Conservation (phyloP, 345 rosid genomes). For the Aegle marmelos region DNA sequence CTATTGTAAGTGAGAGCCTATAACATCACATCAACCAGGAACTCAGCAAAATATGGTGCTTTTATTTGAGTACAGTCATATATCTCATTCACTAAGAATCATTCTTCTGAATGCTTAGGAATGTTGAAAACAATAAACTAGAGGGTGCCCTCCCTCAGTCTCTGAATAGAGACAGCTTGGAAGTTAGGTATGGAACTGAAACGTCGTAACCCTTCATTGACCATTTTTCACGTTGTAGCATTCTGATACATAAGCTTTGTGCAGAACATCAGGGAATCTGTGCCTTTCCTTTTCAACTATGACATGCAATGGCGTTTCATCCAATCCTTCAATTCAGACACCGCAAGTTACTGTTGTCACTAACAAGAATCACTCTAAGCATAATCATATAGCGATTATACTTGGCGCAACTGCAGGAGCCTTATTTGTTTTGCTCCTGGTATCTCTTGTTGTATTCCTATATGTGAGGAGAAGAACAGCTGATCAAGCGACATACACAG, state of each 20-base stretch:
- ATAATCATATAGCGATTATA: slow-evolving; percentile 40
- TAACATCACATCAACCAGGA: neutral
- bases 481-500: slow-evolving; percentile 29
- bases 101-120: slow-evolving; percentile 36
- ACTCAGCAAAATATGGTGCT: neutral
- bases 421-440: slow-evolving; percentile 42
- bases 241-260: slow-evolving; percentile 14
- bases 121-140: slow-evolving; percentile 79
- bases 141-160: slow-evolving; percentile 71
- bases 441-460: slow-evolving; percentile 33
- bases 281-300: slow-evolving; percentile 70
- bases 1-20: slow-evolving; percentile 56
- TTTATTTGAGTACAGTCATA: neutral
- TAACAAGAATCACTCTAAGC: slow-evolving; percentile 38
- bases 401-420: slow-evolving; percentile 63
- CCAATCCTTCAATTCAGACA: slow-evolving; percentile 60
- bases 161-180: slow-evolving; percentile 60
- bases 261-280: slow-evolving; percentile 73
- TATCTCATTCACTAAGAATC: neutral
- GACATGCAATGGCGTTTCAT: slow-evolving; percentile 60
- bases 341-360: slow-evolving; percentile 71
- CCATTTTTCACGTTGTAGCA: slow-evolving; percentile 1
- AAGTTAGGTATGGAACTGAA: slow-evolving; percentile 56
- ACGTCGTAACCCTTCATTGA: neutral
- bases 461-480: slow-evolving; percentile 41